A percentile compares a stretch with the other conserved stretches of the same genome.
phyloP scores from a whole-genome alignment of 306 rosid species.

The Cicer cuneatum region DNA sequence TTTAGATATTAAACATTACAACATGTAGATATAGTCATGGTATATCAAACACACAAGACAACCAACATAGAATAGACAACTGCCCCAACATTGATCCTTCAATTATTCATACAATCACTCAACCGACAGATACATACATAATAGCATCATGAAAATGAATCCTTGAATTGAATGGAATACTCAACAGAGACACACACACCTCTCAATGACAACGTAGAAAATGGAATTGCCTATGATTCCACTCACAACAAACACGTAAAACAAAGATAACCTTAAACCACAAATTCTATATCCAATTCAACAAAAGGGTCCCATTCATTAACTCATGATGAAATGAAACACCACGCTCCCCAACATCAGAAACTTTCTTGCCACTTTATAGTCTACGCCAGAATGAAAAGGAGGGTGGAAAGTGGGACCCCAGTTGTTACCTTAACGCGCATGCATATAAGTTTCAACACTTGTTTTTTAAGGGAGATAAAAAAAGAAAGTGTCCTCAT shows the following conservation, averaged over 20 bases:
- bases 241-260: slow-evolving; percentile 57
- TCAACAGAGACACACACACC: slow-evolving; percentile 37
- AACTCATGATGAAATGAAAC: slow-evolving; percentile 61
- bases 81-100: slow-evolving; percentile 41
- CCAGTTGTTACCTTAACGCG: slow-evolving; percentile 63
- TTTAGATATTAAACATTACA: slow-evolving; percentile 11
- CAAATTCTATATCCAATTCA: slow-evolving; percentile 42
- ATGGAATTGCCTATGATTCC: slow-evolving; percentile 46
- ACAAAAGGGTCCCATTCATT: slow-evolving; percentile 54
- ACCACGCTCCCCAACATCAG: slow-evolving; percentile 54
- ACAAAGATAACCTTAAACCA: slow-evolving; percentile 64
- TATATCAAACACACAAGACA: slow-evolving; percentile 10
- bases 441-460: slow-evolving; percentile 74
- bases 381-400: slow-evolving; percentile 52
- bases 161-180: slow-evolving; percentile 29
- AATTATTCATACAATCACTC: slow-evolving; percentile 56
- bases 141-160: slow-evolving; percentile 47
- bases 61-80: slow-evolving; percentile 28
- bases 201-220: slow-evolving; percentile 52
- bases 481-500: slow-evolving; percentile 64
- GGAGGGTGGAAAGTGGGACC: slow-evolving; percentile 73
- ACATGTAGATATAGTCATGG: background rate
- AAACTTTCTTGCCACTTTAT: slow-evolving; percentile 60
- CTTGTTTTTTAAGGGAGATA: slow-evolving; percentile 7
- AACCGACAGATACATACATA: slow-evolving; percentile 47